A percentile compares a stretch with the other conserved stretches of the same genome.
phyloP scores from a whole-genome alignment of 768 basidiomycete genomes.

The Lactifluus subvellereus region DNA sequence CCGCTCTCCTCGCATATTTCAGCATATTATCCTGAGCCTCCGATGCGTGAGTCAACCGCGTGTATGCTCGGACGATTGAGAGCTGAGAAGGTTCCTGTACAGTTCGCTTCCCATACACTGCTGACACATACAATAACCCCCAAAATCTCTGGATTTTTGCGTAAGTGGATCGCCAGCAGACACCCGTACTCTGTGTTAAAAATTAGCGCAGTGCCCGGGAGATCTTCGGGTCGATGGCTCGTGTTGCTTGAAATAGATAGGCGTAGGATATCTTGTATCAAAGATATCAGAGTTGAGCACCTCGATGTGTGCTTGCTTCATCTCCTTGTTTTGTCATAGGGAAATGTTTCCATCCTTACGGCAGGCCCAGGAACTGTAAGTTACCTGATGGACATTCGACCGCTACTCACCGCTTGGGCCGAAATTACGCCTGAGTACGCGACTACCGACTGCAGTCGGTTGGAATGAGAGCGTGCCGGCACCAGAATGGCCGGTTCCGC shows the following conservation, averaged over 20 bases:
- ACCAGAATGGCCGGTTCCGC: conserved; percentile 7
- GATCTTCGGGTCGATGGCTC: conserved; percentile 18
- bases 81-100: conserved; percentile 6
- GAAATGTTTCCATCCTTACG: background rate
- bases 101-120: conserved; percentile 59
- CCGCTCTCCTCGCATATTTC: background rate
- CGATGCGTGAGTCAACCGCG: conserved; percentile 15
- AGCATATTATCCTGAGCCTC: conserved; percentile 20
- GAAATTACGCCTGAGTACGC: conserved; percentile 6
- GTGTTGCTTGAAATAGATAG: background rate
- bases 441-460: background rate
- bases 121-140: conserved; percentile 58
- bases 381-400: background rate
- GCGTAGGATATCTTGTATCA: conserved; percentile 3
- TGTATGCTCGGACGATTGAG: background rate
- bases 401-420: background rate
- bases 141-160: conserved; percentile 54
- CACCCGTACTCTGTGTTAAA: background rate
- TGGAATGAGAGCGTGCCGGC: background rate
- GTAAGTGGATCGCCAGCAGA: conserved; percentile 30
- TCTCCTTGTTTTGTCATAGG: background rate
- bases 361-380: background rate
- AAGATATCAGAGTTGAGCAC: background rate
- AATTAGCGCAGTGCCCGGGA: conserved; percentile 12
- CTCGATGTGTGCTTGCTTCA: background rate